These are phyloP conservation scores for Eleusine coracana DNA, from an alignment of 176 grass and related monocot genomes.

Conservation along the genomic window DNA sequence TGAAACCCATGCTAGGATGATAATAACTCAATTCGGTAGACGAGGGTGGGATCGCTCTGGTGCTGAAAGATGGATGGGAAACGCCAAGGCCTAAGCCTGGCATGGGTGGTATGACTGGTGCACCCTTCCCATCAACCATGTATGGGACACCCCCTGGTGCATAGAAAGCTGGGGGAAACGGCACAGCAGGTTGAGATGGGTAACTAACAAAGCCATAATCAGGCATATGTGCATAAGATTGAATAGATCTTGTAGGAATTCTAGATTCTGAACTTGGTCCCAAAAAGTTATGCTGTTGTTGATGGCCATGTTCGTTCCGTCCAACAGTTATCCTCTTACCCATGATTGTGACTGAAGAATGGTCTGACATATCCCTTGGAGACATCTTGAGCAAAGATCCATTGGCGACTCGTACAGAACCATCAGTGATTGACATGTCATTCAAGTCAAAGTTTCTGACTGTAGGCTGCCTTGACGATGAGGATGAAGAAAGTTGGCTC, in stretches of 20 bases:
- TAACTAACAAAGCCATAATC: constrained; percentile 43
- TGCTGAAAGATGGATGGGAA: constrained; percentile 45
- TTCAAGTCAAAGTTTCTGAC: constrained; percentile 74
- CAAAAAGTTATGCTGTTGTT: constrained; percentile 53
- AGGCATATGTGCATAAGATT: constrained; percentile 43
- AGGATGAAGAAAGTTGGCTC: constrained; percentile 52
- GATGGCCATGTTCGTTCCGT: constrained; percentile 44
- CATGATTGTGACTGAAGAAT: constrained; percentile 59
- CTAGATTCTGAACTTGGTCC: constrained; percentile 43
- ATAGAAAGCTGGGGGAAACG: constrained; percentile 45
- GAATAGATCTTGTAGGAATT: constrained; percentile 35
- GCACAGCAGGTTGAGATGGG: constrained; percentile 31
- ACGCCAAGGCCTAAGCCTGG: constrained; percentile 41
- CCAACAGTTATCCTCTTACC: constrained; percentile 51
- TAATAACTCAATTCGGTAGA: constrained; percentile 42
- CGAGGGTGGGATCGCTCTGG: constrained; percentile 28
- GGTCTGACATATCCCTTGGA: constrained; percentile 18
- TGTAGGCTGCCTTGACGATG: constrained; percentile 58
- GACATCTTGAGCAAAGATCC: constrained; percentile 44
- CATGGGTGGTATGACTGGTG: constrained; percentile 42
- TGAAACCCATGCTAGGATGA: constrained; percentile 61
- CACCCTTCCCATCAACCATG: constrained; percentile 55
- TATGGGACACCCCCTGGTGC: constrained; percentile 44
- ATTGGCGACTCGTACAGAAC: constrained; percentile 32
- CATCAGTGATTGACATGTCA: constrained; percentile 51